Conservation (phyloP, 2,329 filamentous ascomycete genomes). For the Diatrype stigma region DNA sequence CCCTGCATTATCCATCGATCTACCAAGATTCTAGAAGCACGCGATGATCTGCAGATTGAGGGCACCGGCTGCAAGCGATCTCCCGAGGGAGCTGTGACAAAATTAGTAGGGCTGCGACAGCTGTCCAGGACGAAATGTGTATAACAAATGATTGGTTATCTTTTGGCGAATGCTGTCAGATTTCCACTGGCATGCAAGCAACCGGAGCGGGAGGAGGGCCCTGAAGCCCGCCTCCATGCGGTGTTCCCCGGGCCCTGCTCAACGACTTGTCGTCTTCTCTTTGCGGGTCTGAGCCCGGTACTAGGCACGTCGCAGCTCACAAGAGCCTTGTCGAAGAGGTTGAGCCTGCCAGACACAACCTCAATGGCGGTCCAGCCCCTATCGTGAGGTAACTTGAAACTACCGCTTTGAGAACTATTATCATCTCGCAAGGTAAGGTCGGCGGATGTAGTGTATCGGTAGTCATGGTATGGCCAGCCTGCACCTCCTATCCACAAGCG, state of each 20-base stretch:
- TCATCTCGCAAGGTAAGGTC: neutral
- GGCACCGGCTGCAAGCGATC: slow-evolving; percentile 17
- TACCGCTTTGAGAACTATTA: neutral
- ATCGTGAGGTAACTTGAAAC: neutral
- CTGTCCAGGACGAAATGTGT: slow-evolving; percentile 15
- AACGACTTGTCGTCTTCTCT: neutral
- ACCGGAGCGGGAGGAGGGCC: neutral
- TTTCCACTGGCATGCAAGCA: neutral
- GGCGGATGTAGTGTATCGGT: neutral
- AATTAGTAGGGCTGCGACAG: slow-evolving; percentile 23
- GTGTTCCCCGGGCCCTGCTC: neutral
- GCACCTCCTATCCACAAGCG: neutral
- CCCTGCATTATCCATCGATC: slow-evolving; percentile 15
- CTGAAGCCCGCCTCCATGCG: neutral
- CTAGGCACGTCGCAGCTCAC: neutral
- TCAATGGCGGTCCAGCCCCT: neutral
- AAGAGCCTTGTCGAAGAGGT: neutral
- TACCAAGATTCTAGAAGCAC: slow-evolving; percentile 25
- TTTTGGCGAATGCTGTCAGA: slow-evolving; percentile 1
- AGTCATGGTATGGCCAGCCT: neutral
- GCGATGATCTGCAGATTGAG: slow-evolving; percentile 15
- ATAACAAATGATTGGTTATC: neutral
- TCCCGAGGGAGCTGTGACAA: slow-evolving; percentile 18
- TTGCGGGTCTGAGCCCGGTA: neutral
- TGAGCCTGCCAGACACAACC: neutral